phyloP scores from a whole-genome alignment of 2,329 filamentous ascomycete species.

The Paecilomyces formosus region DNA sequence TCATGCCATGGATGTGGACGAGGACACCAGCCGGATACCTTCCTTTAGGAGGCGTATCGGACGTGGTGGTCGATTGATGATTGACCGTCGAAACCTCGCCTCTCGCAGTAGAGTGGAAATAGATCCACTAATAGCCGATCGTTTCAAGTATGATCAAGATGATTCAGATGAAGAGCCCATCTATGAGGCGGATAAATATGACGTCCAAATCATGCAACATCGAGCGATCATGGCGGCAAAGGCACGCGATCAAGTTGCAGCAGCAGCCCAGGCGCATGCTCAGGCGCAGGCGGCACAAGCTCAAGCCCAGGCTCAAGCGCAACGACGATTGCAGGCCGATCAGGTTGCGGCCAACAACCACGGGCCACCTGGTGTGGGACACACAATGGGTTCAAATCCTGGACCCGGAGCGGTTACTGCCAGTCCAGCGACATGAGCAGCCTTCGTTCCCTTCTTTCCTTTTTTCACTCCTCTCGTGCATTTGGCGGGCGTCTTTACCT shows the following conservation, averaged over 20 bases:
- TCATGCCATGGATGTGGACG: conserved; percentile 36
- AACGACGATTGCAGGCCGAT: conserved; percentile 29
- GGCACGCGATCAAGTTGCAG: conserved; percentile 34
- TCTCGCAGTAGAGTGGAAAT: conserved; percentile 42
- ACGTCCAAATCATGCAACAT: conserved; percentile 50
- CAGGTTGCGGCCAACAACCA: conserved; percentile 16
- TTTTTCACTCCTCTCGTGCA: conserved; percentile 15
- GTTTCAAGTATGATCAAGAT: conserved; percentile 83
- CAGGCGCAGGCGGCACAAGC: conserved; percentile 21
- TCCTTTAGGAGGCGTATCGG: conserved; percentile 79
- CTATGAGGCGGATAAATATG: conserved; percentile 67
- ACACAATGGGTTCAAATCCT: conserved; percentile 22
- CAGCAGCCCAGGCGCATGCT: conserved; percentile 24
- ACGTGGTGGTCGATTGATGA: conserved; percentile 75
- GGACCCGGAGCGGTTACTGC: conserved; percentile 20
- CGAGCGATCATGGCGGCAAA: conserved; percentile 43
- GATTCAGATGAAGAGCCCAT: conserved; percentile 69
- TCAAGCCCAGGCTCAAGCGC: conserved; percentile 28
- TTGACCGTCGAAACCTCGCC: conserved; percentile 70
- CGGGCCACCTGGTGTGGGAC: conserved; percentile 13
- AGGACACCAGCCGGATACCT: conserved; percentile 43
- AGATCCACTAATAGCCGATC: conserved; percentile 51
- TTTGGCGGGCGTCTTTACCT: conserved; percentile 23
- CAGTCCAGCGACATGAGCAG: conserved; percentile 22
- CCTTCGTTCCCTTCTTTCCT: conserved; percentile 10